Conservation (phyloP, 352 stramenopile genomes). For the Globisporangium nagaii region DNA sequence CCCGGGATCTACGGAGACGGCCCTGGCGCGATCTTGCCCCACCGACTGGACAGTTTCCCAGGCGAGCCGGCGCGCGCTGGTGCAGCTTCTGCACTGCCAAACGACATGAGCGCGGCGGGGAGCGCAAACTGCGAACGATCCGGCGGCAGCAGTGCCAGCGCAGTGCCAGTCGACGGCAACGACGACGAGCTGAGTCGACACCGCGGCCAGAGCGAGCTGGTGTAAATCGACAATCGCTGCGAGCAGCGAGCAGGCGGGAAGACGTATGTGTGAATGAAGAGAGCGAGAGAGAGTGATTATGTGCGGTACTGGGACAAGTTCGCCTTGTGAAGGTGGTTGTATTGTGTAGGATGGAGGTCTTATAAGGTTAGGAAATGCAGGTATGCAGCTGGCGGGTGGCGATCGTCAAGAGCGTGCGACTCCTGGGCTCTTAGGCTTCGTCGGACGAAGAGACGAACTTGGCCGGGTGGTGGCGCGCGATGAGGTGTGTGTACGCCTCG, state of each 20-base stretch:
- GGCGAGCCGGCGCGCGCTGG: neutral
- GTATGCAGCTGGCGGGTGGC: too few relatives aligned
- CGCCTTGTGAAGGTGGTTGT: too few relatives aligned
- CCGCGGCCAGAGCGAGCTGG: constrained; percentile 6
- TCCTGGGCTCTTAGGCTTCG: constrained; percentile 14
- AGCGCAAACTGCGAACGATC: neutral
- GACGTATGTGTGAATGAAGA: neutral
- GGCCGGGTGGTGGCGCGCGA: constrained; percentile 51
- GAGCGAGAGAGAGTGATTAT: neutral
- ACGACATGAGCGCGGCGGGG: neutral
- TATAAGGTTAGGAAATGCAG: too few relatives aligned
- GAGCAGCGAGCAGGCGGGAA: too few relatives aligned
- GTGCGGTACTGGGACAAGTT: too few relatives aligned
- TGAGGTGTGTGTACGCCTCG: constrained; percentile 60
- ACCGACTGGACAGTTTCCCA: neutral
- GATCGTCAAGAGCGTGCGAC: neutral
- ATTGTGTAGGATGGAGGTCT: constrained; percentile 1
- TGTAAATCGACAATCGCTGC: constrained; percentile 4
- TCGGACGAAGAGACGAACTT: constrained; percentile 39
- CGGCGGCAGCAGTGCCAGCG: neutral
- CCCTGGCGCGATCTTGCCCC: constrained; percentile 1
- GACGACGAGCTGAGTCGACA: constrained; percentile 3
- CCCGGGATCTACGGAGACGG: constrained; percentile 5
- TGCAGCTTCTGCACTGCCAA: neutral
- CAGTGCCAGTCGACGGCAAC: neutral